Base-by-base conservation (phyloP, 805 yeast genomes). In the Tanozyma kutaoensis region DNA sequence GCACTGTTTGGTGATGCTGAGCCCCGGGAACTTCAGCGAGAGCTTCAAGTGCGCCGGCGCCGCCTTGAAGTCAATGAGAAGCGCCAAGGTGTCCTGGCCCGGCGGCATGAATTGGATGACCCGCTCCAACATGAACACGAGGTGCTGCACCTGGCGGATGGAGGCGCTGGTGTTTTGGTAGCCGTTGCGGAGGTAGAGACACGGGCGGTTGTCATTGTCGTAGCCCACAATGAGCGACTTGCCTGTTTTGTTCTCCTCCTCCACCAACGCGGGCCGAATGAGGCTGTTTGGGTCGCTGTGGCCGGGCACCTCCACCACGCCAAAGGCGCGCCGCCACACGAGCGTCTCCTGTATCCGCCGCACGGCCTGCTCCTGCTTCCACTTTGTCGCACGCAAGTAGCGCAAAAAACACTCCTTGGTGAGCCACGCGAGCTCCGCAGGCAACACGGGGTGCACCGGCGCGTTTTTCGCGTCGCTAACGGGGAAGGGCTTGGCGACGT, bases 101-200 rank as follows among this genome's bases (percentile, higher is more conserved):
- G 84, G 66, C 1, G 96, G 95, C 96, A 91, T 88, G 51, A 70
- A 81, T 50, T 85, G 93, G 31, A 88, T 86, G 23, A 80, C 94
- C 32, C 86, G 66, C 52, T 91, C 99, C 28, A 91, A 63, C 85
- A 78, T 78, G 57, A 65, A 88, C 5, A 91, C 97, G 48, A 91
- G 61, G 48, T 85, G 95, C 52, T 91, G 93, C n/a, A 91, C 95
- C 48, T 91, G 99, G 40, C 88, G 69, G 35, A 73, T 77, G 1
- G 91, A 72, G 3, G 91, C 72, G 45, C 82, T 81, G 11, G 99
- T 91, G 56, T 91, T 91, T 54, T 91, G 98, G 47, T 94, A 70
- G 10, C 97, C 97, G 1, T 95, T 93, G 50, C 81, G 79, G 48
- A 91, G 63, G 50, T 88, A 88, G 20, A 91, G 57, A 44, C 96